A percentile compares a stretch with the other conserved stretches of the same genome.
Evolutionary conservation across 805 yeast species (phyloP).

Genomic region (Barnettozyma siamensis): DNA sequence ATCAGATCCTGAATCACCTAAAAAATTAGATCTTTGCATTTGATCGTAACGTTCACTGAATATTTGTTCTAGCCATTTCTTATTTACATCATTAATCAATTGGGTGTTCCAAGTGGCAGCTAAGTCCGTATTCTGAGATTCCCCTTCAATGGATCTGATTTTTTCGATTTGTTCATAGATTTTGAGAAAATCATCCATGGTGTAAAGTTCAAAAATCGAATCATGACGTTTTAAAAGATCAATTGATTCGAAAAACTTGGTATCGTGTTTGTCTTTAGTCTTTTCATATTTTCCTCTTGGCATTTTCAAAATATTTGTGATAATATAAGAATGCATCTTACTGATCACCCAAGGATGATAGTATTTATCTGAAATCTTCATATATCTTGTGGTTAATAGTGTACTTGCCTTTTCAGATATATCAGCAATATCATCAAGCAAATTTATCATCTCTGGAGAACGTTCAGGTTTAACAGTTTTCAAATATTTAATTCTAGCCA

Average conservation of each 20-base stretch:
- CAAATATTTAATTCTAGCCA: constrained; percentile 17
- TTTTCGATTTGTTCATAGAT: constrained; percentile 6
- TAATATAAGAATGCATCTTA: constrained; percentile 19
- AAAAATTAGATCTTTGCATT: neutral
- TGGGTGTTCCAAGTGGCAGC: constrained; percentile 7
- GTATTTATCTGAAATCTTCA: constrained; percentile 17
- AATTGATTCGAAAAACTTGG: constrained; percentile 10
- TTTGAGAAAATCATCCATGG: constrained; percentile 9
- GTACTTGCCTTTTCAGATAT: constrained; percentile 1
- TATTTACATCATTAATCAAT: constrained; percentile 14
- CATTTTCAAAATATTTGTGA: constrained; percentile 9
- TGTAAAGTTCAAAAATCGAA: constrained; percentile 14
- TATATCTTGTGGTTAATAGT: constrained; percentile 10
- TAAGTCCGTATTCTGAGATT: neutral
- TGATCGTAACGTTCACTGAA: neutral
- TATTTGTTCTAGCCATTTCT: constrained; percentile 21
- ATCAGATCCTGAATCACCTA: neutral
- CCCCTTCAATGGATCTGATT: constrained; percentile 9
- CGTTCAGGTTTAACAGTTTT: constrained; percentile 9
- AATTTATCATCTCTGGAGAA: neutral
- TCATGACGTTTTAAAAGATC: constrained; percentile 13
- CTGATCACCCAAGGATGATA: constrained; percentile 24
- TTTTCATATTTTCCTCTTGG: constrained; percentile 10
- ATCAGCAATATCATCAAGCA: constrained; percentile 14
- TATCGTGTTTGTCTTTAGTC: constrained; percentile 5